Evolutionary conservation across 352 stramenopile species (phyloP).

Genomic region (Globisporangium cylindrosporum): DNA sequence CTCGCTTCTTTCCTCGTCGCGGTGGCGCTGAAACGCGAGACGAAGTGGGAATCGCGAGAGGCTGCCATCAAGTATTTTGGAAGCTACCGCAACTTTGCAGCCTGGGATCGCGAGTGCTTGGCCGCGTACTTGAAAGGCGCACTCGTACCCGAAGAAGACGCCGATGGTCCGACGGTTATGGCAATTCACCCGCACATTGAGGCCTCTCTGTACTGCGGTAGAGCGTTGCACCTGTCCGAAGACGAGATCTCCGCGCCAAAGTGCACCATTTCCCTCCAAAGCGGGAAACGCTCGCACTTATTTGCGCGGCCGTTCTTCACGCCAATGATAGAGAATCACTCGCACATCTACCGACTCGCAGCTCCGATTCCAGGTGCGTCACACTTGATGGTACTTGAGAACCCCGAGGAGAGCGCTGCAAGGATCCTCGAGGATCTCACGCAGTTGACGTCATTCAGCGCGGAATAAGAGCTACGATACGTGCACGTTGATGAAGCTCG

Average conservation of each 20-base stretch:
- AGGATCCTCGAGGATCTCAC: constrained; percentile 19
- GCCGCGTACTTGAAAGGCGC: constrained; percentile 25
- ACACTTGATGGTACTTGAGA: constrained; percentile 49
- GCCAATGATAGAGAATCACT: constrained; percentile 13
- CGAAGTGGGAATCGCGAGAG: constrained; percentile 25
- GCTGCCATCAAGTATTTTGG: constrained; percentile 22
- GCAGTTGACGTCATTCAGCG: background rate
- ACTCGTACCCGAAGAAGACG: constrained; percentile 18
- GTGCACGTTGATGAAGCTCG: no score
- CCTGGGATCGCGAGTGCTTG: constrained; percentile 29
- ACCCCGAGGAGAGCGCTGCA: constrained; percentile 24
- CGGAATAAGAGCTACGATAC: no score
- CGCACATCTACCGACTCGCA: constrained; percentile 25
- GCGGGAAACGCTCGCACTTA: constrained; percentile 24
- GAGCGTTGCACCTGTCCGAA: constrained; percentile 21
- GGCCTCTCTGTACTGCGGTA: constrained; percentile 27
- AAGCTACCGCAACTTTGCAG: constrained; percentile 27
- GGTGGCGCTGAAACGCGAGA: constrained; percentile 26
- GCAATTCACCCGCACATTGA: constrained; percentile 28
- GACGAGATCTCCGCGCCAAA: constrained; percentile 27
- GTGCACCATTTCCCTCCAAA: constrained; percentile 32
- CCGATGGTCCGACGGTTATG: constrained; percentile 21
- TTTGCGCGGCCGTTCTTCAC: constrained; percentile 21
- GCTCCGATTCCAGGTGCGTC: constrained; percentile 27
- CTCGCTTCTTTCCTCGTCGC: constrained; percentile 33